Evolutionary conservation across 768 basidiomycete species (phyloP).

Genomic region (Rubroboletus pulcherrimus): DNA sequence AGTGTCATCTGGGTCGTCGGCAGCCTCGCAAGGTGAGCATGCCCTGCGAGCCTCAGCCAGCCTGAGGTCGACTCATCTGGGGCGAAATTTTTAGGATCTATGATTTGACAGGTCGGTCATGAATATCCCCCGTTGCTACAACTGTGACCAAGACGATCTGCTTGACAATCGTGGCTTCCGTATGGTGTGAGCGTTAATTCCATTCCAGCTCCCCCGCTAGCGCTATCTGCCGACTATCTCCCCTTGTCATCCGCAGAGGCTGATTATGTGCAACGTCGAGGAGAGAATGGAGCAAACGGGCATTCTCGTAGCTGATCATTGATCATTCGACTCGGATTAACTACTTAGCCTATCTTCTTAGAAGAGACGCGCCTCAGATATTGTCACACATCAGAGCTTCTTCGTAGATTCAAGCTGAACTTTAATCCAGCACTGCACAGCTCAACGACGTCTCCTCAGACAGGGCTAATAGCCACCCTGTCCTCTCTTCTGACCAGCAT

Average conservation of each 20-base stretch:
- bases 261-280: background rate
- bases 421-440: background rate
- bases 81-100: background rate
- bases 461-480: background rate
- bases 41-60: background rate
- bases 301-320: background rate
- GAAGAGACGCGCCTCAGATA: background rate
- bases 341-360: background rate
- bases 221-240: background rate
- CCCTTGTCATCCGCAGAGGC: background rate
- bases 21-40: background rate
- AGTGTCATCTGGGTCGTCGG: background rate
- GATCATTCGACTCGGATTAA: background rate
- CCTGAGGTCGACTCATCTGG: background rate
- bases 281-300: background rate
- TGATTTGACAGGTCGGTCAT: background rate
- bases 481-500: background rate
- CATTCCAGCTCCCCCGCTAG: background rate
- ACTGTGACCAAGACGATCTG: background rate
- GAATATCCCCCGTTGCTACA: background rate
- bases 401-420: background rate
- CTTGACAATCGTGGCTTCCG: background rate
- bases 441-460: background rate
- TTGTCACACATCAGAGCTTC: slow-evolving; percentile 5
- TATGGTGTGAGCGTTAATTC: background rate